Conservation (phyloP, 1,284 basidiomycete species). For the Apiotrichum siamense region DNA sequence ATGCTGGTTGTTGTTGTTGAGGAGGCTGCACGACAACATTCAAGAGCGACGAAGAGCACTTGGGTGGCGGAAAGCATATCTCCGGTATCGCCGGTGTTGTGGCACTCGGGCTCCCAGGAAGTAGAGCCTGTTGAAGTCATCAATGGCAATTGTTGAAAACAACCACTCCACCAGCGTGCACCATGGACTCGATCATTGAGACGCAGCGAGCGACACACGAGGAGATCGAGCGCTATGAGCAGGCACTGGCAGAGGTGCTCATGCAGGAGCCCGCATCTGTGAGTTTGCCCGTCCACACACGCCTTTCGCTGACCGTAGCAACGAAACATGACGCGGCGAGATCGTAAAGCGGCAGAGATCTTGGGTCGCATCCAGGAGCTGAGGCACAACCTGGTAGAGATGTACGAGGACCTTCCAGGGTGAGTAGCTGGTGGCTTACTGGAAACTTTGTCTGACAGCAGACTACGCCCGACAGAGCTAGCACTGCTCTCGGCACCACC, state of each 20-base stretch:
- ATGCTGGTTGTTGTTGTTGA: constrained; percentile 2
- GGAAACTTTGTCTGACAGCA: constrained; percentile 12
- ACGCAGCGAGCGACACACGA: constrained; percentile 89
- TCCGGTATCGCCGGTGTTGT: constrained; percentile 6
- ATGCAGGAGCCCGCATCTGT: constrained; percentile 46
- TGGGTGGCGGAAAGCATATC: constrained; percentile 16
- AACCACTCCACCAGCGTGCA: not conserved
- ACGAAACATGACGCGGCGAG: constrained; percentile 60
- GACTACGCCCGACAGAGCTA: constrained; percentile 48
- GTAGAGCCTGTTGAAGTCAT: not conserved
- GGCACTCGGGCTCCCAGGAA: constrained; percentile 2
- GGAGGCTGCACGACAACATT: not conserved
- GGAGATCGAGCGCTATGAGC: constrained; percentile 82
- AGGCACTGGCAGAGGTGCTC: constrained; percentile 52
- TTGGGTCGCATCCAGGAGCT: constrained; percentile 74
- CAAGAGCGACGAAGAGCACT: not conserved
- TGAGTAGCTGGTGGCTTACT: not conserved
- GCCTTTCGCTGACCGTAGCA: constrained; percentile 28
- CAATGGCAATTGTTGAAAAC: too few species aligned
- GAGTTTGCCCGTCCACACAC: constrained; percentile 19
- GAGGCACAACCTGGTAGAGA: constrained; percentile 58
- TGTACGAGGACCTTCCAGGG: constrained; percentile 67
- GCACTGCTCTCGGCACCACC: constrained; percentile 49
- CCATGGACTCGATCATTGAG: constrained; percentile 88
- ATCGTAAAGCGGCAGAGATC: constrained; percentile 80